Conservation (phyloP, 2,329 filamentous ascomycete species). For the Microdochium paspali region DNA sequence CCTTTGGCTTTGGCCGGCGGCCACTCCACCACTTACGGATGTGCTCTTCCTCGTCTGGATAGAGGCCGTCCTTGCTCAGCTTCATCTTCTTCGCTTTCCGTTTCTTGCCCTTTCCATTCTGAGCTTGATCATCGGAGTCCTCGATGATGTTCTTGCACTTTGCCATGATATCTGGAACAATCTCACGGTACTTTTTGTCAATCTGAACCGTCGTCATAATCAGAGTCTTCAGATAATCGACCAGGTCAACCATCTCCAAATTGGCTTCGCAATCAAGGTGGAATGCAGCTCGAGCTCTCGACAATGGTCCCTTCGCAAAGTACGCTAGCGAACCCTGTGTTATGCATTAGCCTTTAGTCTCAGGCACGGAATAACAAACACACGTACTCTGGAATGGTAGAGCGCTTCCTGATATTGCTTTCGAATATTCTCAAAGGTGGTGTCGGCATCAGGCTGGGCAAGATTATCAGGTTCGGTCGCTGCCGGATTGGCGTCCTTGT, state of each 20-base stretch:
- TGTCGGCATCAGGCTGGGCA: slow-evolving; percentile 32
- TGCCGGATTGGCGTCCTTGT: neutral
- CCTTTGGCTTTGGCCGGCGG: slow-evolving; percentile 38
- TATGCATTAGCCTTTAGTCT: slow-evolving; percentile 8
- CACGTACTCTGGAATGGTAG: slow-evolving; percentile 51
- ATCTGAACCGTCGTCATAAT: slow-evolving; percentile 58
- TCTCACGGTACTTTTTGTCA: slow-evolving; percentile 74
- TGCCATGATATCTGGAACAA: slow-evolving; percentile 51
- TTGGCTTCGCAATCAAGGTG: slow-evolving; percentile 51
- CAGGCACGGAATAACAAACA: slow-evolving; percentile 8
- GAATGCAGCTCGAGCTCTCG: slow-evolving; percentile 63
- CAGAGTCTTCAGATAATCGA: slow-evolving; percentile 59
- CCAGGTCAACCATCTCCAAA: slow-evolving; percentile 52
- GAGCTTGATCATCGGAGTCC: slow-evolving; percentile 44
- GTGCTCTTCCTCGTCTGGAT: slow-evolving; percentile 54
- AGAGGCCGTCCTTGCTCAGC: slow-evolving; percentile 59
- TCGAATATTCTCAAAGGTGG: slow-evolving; percentile 49
- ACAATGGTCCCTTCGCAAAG: slow-evolving; percentile 74
- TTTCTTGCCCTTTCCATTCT: slow-evolving; percentile 34
- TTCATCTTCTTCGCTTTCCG: slow-evolving; percentile 55
- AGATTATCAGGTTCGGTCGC: slow-evolving; percentile 9
- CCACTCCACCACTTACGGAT: slow-evolving; percentile 63
- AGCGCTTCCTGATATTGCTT: slow-evolving; percentile 49
- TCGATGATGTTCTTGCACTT: slow-evolving; percentile 47
- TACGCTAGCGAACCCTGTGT: slow-evolving; percentile 69